Percentiles rank a stretch among this genome's conserved stretches.
Conservation (phyloP, 805 yeast species). For the Myxozyma mucilagina region DNA sequence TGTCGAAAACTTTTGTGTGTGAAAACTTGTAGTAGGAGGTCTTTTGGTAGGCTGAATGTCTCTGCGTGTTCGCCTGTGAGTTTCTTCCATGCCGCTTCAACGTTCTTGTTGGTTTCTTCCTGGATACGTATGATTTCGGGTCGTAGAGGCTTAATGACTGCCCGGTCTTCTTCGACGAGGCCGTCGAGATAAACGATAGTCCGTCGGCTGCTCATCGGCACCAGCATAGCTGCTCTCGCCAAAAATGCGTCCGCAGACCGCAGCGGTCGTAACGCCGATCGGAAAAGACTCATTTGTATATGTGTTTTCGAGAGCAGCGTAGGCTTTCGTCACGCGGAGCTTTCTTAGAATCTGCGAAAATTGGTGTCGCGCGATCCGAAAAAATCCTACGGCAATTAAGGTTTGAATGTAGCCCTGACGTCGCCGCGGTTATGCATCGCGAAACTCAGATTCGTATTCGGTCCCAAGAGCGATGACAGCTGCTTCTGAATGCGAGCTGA, state of each 20-base stretch:
- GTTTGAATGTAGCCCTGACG: background rate
- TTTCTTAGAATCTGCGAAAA: background rate
- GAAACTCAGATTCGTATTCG: slow-evolving; percentile 1
- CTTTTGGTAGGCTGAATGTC: slow-evolving; percentile 58
- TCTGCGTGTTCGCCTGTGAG: slow-evolving; percentile 33
- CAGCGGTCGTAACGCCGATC: slow-evolving; percentile 4
- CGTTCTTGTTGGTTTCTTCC: background rate
- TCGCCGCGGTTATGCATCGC: background rate
- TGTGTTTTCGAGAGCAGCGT: background rate
- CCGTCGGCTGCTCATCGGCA: slow-evolving; percentile 6
- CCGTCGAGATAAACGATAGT: slow-evolving; percentile 19
- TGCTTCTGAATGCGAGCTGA: too few relatives aligned
- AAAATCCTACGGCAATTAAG: slow-evolving; percentile 6
- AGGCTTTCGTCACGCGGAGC: background rate
- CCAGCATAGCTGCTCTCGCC: background rate
- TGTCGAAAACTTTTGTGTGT: slow-evolving; percentile 96
- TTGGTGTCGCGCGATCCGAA: slow-evolving; percentile 14
- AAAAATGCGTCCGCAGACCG: background rate
- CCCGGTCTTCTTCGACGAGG: slow-evolving; percentile 9
- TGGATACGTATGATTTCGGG: slow-evolving; percentile 1
- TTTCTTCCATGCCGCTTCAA: slow-evolving; percentile 17
- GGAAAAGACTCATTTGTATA: slow-evolving; percentile 7
- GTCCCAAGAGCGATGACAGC: background rate
- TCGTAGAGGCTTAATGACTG: slow-evolving; percentile 1
- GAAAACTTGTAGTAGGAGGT: slow-evolving; percentile 69